Conservation (phyloP, 139 green algal genomes). For the Chloropicon primus region DNA sequence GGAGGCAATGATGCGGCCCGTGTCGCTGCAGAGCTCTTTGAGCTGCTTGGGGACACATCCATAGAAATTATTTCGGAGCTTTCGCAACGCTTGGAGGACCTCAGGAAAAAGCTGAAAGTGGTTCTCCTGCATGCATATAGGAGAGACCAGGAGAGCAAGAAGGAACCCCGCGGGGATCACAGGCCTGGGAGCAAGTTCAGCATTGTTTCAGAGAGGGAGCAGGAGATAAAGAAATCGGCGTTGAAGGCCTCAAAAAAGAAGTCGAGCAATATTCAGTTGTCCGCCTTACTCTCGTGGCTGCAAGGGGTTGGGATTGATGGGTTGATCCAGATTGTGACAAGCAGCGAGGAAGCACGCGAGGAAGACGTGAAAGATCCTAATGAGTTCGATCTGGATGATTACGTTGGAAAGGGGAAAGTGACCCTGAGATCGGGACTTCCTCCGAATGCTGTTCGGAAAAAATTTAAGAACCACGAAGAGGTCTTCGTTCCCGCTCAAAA, state of each 20-base stretch:
- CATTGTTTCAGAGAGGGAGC: slow-evolving; percentile 13
- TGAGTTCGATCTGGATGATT: not conserved
- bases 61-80: slow-evolving; percentile 55
- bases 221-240: slow-evolving; percentile 15
- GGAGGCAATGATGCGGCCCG: slow-evolving; percentile 28
- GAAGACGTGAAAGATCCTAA: not conserved
- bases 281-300: not conserved
- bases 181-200: slow-evolving; percentile 8
- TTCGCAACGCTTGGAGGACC: slow-evolving; percentile 19
- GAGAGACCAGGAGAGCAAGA: not conserved
- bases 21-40: slow-evolving; percentile 69
- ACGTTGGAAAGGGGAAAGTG: not conserved
- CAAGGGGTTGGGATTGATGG: slow-evolving; percentile 20
- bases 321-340: slow-evolving; percentile 15
- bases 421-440: not conserved
- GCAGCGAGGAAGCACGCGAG: slow-evolving; percentile 5
- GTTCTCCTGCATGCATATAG: not conserved
- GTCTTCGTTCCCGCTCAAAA: slow-evolving; percentile 55
- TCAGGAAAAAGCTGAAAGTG: not conserved
- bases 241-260: slow-evolving; percentile 12
- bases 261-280: not conserved
- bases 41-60: slow-evolving; percentile 57
- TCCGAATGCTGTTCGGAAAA: not conserved
- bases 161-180: not conserved
- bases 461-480: slow-evolving; percentile 75